A percentile compares a stretch with the other conserved stretches of the same genome.
phyloP scores from a whole-genome alignment of 805 yeast species.

The Cyberlindnera veronae region DNA sequence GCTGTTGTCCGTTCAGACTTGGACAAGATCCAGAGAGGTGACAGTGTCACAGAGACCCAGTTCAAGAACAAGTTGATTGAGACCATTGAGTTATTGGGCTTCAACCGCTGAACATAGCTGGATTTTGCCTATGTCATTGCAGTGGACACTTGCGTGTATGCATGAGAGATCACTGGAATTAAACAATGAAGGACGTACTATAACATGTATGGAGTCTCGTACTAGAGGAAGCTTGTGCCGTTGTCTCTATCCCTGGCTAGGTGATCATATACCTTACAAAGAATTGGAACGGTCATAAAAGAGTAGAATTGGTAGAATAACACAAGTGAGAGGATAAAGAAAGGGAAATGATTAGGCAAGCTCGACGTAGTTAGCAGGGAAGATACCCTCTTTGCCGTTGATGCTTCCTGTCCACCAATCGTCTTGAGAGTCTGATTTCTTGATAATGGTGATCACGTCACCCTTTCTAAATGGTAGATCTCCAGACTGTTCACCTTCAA shows the following conservation, averaged over 20 bases:
- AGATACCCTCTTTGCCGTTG: conserved; percentile 83
- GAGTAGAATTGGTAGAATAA: neutral
- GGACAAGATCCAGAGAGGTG: conserved; percentile 15
- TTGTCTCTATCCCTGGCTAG: too few species aligned
- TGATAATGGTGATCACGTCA: conserved; percentile 82
- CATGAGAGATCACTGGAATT: too few species aligned
- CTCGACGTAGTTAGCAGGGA: conserved; percentile 97
- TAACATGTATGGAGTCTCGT: too few species aligned
- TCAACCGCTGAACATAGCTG: conserved; percentile 17
- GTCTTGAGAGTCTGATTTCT: conserved; percentile 82
- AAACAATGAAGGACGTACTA: too few species aligned
- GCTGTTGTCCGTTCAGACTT: conserved; percentile 10
- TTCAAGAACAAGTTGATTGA: conserved; percentile 18
- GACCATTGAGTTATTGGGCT: conserved; percentile 26
- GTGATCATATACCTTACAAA: too few species aligned
- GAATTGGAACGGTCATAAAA: too few species aligned
- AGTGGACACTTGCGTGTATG: too few species aligned
- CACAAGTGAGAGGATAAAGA: neutral
- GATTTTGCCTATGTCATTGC: too few species aligned
- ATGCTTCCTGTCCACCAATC: conserved; percentile 99
- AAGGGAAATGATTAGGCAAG: conserved; percentile 36
- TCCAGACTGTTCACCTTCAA: conserved; percentile 91
- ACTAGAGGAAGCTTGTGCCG: too few species aligned
- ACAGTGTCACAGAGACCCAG: conserved; percentile 8
- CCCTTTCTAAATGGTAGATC: conserved; percentile 93